Evolutionary conservation across 1,284 basidiomycete species (phyloP).

Genomic region (Microbotryum scabiosae): DNA sequence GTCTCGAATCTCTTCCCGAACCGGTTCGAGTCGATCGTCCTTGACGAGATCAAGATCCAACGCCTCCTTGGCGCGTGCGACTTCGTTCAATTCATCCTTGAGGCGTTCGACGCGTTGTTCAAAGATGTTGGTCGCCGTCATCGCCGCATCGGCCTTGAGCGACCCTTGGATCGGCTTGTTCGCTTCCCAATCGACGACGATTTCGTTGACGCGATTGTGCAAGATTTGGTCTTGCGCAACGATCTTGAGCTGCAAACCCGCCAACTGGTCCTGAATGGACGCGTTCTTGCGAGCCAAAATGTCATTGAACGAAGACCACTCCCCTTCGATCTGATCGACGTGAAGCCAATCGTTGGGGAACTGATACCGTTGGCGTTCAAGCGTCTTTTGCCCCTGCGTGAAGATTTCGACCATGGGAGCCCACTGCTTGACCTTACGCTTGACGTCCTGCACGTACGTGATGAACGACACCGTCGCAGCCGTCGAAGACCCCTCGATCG

Average conservation of each 20-base stretch:
- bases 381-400: conserved; percentile 86
- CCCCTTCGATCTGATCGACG: conserved; percentile 91
- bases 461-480: conserved; percentile 97
- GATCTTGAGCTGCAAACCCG: conserved; percentile 93
- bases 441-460: conserved; percentile 97
- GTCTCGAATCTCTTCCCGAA: conserved; percentile 90
- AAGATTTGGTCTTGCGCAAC: conserved; percentile 98
- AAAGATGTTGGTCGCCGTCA: conserved; percentile 90
- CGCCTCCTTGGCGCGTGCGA: conserved; percentile 92
- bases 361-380: conserved; percentile 92
- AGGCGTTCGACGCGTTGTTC: conserved; percentile 81
- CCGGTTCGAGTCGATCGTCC: conserved; percentile 83
- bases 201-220: conserved; percentile 82
- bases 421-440: conserved; percentile 94
- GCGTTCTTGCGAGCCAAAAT: conserved; percentile 97
- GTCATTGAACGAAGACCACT: conserved; percentile 98
- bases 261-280: conserved; percentile 94
- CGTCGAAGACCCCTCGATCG: conserved; percentile 62
- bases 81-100: conserved; percentile 85
- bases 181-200: conserved; percentile 88
- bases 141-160: conserved; percentile 88
- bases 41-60: conserved; percentile 83
- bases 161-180: conserved; percentile 91
- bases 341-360: conserved; percentile 98
- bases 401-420: conserved; percentile 93